Percentiles rank a stretch among this genome's conserved stretches.
Evolutionary conservation across 441 rosid species (phyloP).

Genomic region (Raphanus hybrid): DNA sequence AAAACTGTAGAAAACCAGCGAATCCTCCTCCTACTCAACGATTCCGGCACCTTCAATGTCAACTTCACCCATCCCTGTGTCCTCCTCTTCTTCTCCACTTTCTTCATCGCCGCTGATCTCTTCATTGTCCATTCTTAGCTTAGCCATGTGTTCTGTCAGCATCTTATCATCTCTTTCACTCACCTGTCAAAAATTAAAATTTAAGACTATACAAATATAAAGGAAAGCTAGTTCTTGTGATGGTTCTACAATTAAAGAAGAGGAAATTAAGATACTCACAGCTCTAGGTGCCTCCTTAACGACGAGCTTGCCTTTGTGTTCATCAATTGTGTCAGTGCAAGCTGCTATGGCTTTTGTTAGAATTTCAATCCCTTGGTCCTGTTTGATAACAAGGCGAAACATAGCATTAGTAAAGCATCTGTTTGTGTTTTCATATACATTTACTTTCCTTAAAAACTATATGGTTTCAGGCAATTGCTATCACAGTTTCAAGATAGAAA

Average conservation of each 20-base stretch:
- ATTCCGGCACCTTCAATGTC: conserved; percentile 38
- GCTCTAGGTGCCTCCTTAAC: conserved; percentile 95
- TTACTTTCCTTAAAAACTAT: too few relatives aligned
- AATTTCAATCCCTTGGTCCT: conserved; percentile 94
- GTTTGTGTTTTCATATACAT: neutral
- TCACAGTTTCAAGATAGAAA: neutral
- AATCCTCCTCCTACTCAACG: neutral
- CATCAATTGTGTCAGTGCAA: conserved; percentile 78
- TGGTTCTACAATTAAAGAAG: neutral
- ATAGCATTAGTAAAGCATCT: neutral
- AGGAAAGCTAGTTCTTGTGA: neutral
- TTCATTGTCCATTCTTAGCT: conserved; percentile 76
- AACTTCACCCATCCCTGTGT: conserved; percentile 89
- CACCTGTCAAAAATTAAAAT: conserved; percentile 56
- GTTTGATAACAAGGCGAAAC: neutral
- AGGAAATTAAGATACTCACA: conserved; percentile 51
- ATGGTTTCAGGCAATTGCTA: too few relatives aligned
- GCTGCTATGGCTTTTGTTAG: conserved; percentile 73
- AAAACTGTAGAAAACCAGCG: neutral
- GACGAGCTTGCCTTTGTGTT: conserved; percentile 85
- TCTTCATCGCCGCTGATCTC: conserved; percentile 95
- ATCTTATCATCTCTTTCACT: conserved; percentile 95
- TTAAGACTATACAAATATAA: neutral
- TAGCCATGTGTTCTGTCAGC: conserved; percentile 96
- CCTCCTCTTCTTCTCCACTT: conserved; percentile 96